phyloP scores from a whole-genome alignment of 805 yeast genomes.

The Suhomyces sp. region DNA sequence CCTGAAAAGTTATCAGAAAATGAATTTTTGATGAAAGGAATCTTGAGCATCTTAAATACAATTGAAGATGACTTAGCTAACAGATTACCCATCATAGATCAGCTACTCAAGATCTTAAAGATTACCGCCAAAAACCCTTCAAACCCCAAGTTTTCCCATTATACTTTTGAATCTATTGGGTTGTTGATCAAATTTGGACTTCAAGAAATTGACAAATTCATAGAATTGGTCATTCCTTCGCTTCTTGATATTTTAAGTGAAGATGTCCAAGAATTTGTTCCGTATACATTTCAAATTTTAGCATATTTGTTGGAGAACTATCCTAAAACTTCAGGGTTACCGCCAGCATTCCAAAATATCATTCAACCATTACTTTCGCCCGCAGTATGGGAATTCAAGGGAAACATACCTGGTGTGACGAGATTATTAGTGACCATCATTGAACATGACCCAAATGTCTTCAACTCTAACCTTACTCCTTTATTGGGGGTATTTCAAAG shows the following conservation, averaged over 20 bases:
- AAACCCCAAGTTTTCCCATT: conserved; percentile 91
- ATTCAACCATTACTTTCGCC: conserved; percentile 85
- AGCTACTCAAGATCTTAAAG: conserved; percentile 65
- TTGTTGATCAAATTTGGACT: conserved; percentile 58
- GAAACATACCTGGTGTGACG: conserved; percentile 91
- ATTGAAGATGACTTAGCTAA: conserved; percentile 56
- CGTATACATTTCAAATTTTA: conserved; percentile 88
- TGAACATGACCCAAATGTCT: conserved; percentile 43
- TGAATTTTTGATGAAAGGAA: conserved; percentile 86
- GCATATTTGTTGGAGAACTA: conserved; percentile 69
- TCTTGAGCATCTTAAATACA: conserved; percentile 77
- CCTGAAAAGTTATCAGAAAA: conserved; percentile 95
- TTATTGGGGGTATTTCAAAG: conserved; percentile 96
- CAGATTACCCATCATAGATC: conserved; percentile 52
- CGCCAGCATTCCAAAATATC: conserved; percentile 62
- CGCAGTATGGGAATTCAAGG: conserved; percentile 88
- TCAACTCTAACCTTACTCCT: conserved; percentile 57
- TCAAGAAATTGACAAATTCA: conserved; percentile 32
- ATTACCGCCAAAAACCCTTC: conserved; percentile 87
- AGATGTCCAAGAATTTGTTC: conserved; percentile 92
- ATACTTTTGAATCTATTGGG: conserved; percentile 84
- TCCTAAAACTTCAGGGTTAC: conserved; percentile 51
- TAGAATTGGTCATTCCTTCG: conserved; percentile 61
- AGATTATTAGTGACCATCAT: conserved; percentile 72
- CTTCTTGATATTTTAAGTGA: conserved; percentile 66